These are phyloP conservation scores for Raffaelea deltoideospora DNA, from an alignment of 2,329 filamentous ascomycete species.

Conservation along the genomic window DNA sequence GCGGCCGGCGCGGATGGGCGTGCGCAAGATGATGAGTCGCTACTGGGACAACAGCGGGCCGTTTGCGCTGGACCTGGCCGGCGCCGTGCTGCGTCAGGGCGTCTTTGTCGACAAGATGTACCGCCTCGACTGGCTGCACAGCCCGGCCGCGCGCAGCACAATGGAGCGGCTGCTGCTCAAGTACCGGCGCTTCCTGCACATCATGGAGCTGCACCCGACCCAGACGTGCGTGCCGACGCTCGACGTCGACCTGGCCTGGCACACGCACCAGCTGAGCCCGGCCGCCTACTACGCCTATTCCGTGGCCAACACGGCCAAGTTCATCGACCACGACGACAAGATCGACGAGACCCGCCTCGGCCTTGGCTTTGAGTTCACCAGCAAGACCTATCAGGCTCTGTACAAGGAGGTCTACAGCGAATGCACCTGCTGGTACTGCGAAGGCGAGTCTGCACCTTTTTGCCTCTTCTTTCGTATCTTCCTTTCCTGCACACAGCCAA, in stretches of 20 bases:
- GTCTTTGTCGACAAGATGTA: conserved; percentile 60
- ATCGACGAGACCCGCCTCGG: conserved; percentile 53
- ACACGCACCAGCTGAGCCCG: conserved; percentile 63
- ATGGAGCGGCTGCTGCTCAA: conserved; percentile 50
- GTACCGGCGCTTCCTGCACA: conserved; percentile 47
- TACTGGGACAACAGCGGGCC: conserved; percentile 55
- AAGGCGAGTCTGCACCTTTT: conserved; percentile 28
- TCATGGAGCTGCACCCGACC: conserved; percentile 34
- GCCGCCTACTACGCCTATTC: conserved; percentile 46
- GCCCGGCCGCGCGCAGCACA: conserved; percentile 45
- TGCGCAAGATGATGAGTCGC: conserved; percentile 53
- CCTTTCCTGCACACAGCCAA: background rate
- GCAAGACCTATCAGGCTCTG: conserved; percentile 48
- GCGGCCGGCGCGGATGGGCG: conserved; percentile 26
- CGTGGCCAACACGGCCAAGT: conserved; percentile 25
- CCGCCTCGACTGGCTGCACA: conserved; percentile 61
- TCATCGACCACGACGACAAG: conserved; percentile 76
- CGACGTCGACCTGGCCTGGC: conserved; percentile 64
- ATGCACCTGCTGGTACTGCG: conserved; percentile 77
- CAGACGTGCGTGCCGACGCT: conserved; percentile 52
- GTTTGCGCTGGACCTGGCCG: conserved; percentile 50
- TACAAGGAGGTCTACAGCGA: conserved; percentile 56
- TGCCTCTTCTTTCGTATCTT: background rate
- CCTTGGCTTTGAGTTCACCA: conserved; percentile 56
- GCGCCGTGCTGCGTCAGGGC: conserved; percentile 52